These are phyloP conservation scores for Melocanna baccifera DNA, from an alignment of 176 grass and related monocot species.

Conservation along the genomic window DNA sequence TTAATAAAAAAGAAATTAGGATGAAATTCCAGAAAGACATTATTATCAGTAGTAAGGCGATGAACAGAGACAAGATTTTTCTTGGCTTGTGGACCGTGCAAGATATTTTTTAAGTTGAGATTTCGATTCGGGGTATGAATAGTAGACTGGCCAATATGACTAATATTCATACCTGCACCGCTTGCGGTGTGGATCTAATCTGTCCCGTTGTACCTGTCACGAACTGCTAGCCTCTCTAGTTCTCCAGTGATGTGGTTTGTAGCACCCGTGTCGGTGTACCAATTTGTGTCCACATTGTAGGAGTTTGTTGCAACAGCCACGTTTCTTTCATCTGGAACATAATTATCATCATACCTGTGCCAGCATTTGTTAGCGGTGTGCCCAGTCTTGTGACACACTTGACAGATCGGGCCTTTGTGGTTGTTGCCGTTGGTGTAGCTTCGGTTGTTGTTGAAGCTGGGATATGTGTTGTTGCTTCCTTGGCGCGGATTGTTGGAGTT, in stretches of 20 bases:
- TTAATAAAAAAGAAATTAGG: background rate
- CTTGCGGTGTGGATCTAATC: background rate
- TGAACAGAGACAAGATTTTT: too few relatives aligned
- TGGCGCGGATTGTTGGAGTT: too few relatives aligned
- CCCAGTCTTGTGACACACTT: background rate
- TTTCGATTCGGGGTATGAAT: background rate
- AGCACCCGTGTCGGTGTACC: background rate
- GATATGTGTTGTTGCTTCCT: fast-evolving
- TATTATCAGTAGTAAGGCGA: too few relatives aligned
- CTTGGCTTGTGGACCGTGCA: background rate
- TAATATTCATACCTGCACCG: background rate
- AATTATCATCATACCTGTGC: background rate
- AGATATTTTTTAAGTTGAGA: background rate
- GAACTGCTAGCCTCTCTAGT: background rate
- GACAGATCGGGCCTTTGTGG: fast-evolving
- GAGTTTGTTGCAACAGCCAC: background rate
- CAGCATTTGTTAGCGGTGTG: background rate
- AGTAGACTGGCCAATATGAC: background rate
- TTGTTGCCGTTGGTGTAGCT: too few relatives aligned
- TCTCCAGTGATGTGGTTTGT: background rate
- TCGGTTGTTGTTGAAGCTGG: too few relatives aligned
- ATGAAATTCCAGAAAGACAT: too few relatives aligned
- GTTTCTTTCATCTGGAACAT: background rate
- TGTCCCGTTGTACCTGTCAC: background rate
- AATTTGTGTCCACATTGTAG: background rate